Evolutionary conservation across 2,329 filamentous ascomycete genomes (phyloP).

Genomic region (Xylariaceae sp.): DNA sequence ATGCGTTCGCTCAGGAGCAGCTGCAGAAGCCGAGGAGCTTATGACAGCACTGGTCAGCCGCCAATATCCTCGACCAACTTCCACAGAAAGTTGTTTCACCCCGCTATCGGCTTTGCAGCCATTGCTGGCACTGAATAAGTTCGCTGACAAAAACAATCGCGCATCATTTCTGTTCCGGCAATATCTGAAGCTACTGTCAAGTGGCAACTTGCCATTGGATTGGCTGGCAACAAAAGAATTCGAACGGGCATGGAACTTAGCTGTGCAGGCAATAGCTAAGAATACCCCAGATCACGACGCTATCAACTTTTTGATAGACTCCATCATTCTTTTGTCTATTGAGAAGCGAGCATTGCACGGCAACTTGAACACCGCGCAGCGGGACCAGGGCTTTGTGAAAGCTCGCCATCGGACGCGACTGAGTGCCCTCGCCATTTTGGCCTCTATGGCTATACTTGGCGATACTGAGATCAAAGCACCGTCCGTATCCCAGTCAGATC

Average conservation of each 20-base stretch:
- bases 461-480: slow-evolving; percentile 20
- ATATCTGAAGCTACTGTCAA: slow-evolving; percentile 33
- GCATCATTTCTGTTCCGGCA: slow-evolving; percentile 34
- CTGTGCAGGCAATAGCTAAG: slow-evolving; percentile 33
- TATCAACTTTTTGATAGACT: slow-evolving; percentile 32
- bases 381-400: slow-evolving; percentile 19
- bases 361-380: slow-evolving; percentile 9
- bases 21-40: slow-evolving; percentile 38
- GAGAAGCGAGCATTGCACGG: slow-evolving; percentile 14
- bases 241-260: slow-evolving; percentile 35
- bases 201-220: slow-evolving; percentile 32
- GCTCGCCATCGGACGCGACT: slow-evolving; percentile 35
- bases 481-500: slow-evolving; percentile 13
- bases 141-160: slow-evolving; percentile 28
- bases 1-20: slow-evolving; percentile 33
- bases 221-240: slow-evolving; percentile 43
- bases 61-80: slow-evolving; percentile 33
- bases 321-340: slow-evolving; percentile 31
- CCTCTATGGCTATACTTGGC: slow-evolving; percentile 27
- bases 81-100: slow-evolving; percentile 28
- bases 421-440: slow-evolving; percentile 37
- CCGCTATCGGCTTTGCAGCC: slow-evolving; percentile 26
- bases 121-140: slow-evolving; percentile 32
- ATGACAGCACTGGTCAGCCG: slow-evolving; percentile 32
- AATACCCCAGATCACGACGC: slow-evolving; percentile 30